Base-by-base conservation (phyloP, 2,329 filamentous ascomycete genomes). In the Uncinocarpus reesii region DNA sequence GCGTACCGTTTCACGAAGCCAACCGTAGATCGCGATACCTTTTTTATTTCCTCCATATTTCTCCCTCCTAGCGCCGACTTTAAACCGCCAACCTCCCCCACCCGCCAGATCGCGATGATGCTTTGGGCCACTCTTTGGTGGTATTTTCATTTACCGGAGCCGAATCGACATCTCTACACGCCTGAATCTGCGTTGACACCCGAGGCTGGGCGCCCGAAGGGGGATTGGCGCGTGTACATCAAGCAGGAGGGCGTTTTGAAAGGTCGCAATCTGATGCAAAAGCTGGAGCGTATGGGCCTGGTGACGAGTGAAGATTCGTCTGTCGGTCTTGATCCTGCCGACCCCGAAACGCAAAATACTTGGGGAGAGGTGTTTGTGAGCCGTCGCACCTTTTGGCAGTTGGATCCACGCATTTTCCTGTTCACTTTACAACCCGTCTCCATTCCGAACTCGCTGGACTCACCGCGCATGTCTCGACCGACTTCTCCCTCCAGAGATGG, bases 81-180 rank as follows among this genome's bases (percentile, higher is more conserved):
- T 69, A 86, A 84, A 61, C 80, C 86, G 1, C 78, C 83, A 1
- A 80, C 75, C 11, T 94, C 87, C 53, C 86, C 86, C 0, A 92
- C 87, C 0, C 76, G 89, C 37, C 86, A 94, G 68, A 86, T 95
- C 52, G 90, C 90, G 56, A 88, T 95, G 86, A 94, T 95, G 84
- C 75, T 96, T 5, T 96, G 87, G 86, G 80, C 88, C 28, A 89
- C 87, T 1, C 72, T 96, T 35, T 95, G 87, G 71, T 96, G 90
- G 90, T 96, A 96, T 71, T 96, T 95, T 58, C 89, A 95, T 68
- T 86, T 94, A 64, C 76, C 80, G 1, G 76, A 83, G 57, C 90
- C 90, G 0, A 72, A 76, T 18, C 73, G 77, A 0, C 75, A 78
- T 42, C 61, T 92, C 28, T 73, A 74, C 15, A 85, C 78, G 5